Evolutionary conservation across 495 filamentous ascomycete genomes (phyloP).

Genomic region (Penicillium diatomitis): DNA sequence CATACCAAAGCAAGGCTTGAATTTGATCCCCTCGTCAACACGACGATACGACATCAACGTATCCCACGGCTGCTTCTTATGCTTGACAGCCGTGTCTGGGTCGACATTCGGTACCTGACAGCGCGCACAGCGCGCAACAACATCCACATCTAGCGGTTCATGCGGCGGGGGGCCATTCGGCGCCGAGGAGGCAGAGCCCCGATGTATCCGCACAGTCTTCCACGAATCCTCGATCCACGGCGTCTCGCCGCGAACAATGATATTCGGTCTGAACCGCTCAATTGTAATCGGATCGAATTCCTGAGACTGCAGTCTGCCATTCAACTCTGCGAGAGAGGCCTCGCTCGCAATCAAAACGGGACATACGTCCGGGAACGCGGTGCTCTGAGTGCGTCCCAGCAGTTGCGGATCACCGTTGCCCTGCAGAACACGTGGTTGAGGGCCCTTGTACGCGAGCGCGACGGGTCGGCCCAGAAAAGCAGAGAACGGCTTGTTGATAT

Average conservation of each 20-base stretch:
- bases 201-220: slow-evolving; percentile 57
- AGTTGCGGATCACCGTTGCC: slow-evolving; percentile 29
- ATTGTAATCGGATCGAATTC: slow-evolving; percentile 29
- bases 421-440: slow-evolving; percentile 28
- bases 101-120: slow-evolving; percentile 85
- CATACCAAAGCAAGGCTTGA: slow-evolving; percentile 76
- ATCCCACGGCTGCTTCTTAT: slow-evolving; percentile 65
- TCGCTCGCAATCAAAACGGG: slow-evolving; percentile 44
- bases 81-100: slow-evolving; percentile 57
- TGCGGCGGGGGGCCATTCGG: background rate
- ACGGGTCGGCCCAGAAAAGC: slow-evolving; percentile 26
- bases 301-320: slow-evolving; percentile 13
- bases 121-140: slow-evolving; percentile 64
- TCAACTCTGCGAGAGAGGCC: slow-evolving; percentile 36
- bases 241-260: slow-evolving; percentile 56
- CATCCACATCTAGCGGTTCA: slow-evolving; percentile 34
- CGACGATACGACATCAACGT: slow-evolving; percentile 62
- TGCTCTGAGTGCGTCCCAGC: slow-evolving; percentile 30
- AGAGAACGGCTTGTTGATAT: slow-evolving; percentile 27
- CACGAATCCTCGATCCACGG: slow-evolving; percentile 72
- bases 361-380: slow-evolving; percentile 35
- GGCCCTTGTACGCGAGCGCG: slow-evolving; percentile 34
- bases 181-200: background rate
- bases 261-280: slow-evolving; percentile 75
- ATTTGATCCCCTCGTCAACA: slow-evolving; percentile 65